Percentiles rank a stretch among this genome's conserved stretches.
Evolutionary conservation across 768 basidiomycete species (phyloP).

Genomic region (Steccherinum ochraceum): DNA sequence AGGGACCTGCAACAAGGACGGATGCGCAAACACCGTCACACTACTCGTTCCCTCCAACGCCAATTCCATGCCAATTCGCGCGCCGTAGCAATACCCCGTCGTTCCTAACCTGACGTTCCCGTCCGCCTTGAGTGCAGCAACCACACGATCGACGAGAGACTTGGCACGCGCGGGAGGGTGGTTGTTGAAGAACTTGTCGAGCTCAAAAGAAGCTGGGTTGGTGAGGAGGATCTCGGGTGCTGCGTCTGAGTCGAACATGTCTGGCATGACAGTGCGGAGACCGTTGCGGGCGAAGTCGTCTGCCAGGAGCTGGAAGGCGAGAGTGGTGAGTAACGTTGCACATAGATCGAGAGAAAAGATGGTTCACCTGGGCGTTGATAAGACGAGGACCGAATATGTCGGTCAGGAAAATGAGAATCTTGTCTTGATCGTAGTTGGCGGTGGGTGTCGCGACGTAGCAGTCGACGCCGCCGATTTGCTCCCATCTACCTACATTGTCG

Average conservation of each 20-base stretch:
- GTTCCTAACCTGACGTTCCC: conserved; percentile 48
- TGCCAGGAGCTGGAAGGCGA: conserved; percentile 22
- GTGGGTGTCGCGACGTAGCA: conserved; percentile 38
- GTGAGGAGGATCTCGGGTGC: conserved; percentile 2
- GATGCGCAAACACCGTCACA: conserved; percentile 49
- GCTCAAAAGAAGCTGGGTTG: conserved; percentile 19
- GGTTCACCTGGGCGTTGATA: conserved; percentile 23
- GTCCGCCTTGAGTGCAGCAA: conserved; percentile 40
- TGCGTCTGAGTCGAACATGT: conserved; percentile 26
- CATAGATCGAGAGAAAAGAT: neutral
- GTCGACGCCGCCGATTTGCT: conserved; percentile 31
- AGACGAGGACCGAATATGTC: conserved; percentile 27
- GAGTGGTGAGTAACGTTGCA: neutral
- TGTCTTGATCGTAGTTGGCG: conserved; percentile 27
- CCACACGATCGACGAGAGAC: conserved; percentile 48
- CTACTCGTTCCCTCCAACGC: conserved; percentile 48
- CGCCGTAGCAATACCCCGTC: conserved; percentile 68
- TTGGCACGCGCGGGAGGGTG: conserved; percentile 21
- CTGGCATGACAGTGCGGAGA: conserved; percentile 29
- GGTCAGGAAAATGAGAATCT: conserved; percentile 32
- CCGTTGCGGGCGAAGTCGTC: conserved; percentile 40
- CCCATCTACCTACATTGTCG: conserved; percentile 24
- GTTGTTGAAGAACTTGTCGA: conserved; percentile 27
- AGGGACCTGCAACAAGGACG: conserved; percentile 51
- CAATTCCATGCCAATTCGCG: conserved; percentile 54